Evolutionary conservation across 148 eudicot genomes (phyloP).

Genomic region (Selenicereus undatus): DNA sequence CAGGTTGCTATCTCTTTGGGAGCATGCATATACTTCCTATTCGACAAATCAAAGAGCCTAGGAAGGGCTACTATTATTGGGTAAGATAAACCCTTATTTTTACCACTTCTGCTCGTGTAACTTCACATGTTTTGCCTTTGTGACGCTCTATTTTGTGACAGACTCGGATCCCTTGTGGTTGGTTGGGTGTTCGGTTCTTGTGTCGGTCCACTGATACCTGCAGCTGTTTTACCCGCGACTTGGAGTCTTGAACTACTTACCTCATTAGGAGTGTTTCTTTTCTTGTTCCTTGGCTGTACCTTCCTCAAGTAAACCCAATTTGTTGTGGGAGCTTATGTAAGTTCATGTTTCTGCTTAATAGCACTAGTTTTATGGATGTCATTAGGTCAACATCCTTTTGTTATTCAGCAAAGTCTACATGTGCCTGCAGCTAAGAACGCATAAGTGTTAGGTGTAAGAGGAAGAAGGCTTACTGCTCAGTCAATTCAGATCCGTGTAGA

Average conservation of each 20-base stretch:
- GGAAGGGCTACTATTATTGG: conserved; percentile 74
- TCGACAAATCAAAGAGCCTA: conserved; percentile 83
- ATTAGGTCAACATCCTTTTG: not conserved
- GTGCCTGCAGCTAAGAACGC: not conserved
- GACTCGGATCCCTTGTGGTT: conserved; percentile 80
- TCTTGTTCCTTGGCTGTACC: conserved; percentile 81
- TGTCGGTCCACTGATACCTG: conserved; percentile 68
- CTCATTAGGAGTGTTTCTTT: conserved; percentile 59
- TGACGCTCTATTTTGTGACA: conserved; percentile 21
- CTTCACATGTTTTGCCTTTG: not conserved
- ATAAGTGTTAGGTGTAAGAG: not conserved
- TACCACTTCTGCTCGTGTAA: not conserved
- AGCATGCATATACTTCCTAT: conserved; percentile 88
- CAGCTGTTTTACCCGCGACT: conserved; percentile 56
- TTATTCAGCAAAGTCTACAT: not conserved
- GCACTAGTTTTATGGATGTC: conserved; percentile 1
- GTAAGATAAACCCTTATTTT: conserved; percentile 33
- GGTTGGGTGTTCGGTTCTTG: conserved; percentile 87
- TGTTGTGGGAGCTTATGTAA: conserved; percentile 5
- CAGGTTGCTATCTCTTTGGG: conserved; percentile 87
- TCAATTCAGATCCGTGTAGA: not conserved
- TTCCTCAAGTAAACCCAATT: conserved; percentile 55
- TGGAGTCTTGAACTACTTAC: conserved; percentile 92
- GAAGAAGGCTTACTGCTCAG: not conserved
- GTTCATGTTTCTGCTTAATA: conserved; percentile 3